A percentile compares a stretch with the other conserved stretches of the same genome.
Conservation (phyloP, 164 flowering plant genomes). For the Vitis riparia region DNA sequence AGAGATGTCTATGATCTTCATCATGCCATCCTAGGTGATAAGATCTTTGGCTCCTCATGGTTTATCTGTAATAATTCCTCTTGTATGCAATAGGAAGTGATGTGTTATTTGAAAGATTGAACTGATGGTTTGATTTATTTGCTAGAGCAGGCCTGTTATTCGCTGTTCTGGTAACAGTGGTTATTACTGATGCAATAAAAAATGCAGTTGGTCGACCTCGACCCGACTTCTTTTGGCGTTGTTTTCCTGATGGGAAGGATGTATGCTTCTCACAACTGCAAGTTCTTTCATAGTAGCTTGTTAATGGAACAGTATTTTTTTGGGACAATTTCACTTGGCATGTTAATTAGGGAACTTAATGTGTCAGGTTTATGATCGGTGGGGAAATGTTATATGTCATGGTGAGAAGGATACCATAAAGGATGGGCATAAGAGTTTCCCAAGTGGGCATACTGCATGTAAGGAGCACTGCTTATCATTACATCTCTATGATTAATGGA, state of each 20-base stretch:
- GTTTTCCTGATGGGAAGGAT: slow-evolving; percentile 80
- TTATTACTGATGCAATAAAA: slow-evolving; percentile 66
- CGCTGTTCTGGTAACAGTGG: slow-evolving; percentile 55
- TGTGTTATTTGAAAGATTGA: background rate
- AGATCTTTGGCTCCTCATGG: background rate
- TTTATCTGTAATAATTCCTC: background rate
- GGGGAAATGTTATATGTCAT: slow-evolving; percentile 58
- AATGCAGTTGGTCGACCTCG: slow-evolving; percentile 80
- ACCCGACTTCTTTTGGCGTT: slow-evolving; percentile 87
- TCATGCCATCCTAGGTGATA: slow-evolving; percentile 64
- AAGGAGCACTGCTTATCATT: slow-evolving; percentile 5
- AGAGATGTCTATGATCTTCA: slow-evolving; percentile 80
- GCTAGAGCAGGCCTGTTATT: slow-evolving; percentile 54
- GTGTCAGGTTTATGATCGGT: slow-evolving; percentile 49
- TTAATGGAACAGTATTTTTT: background rate
- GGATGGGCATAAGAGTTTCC: slow-evolving; percentile 69
- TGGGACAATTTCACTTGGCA: background rate
- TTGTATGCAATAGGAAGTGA: background rate
- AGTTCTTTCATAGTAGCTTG: background rate
- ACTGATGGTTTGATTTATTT: slow-evolving; percentile 5
- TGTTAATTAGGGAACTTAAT: background rate
- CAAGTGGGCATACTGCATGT: slow-evolving; percentile 75
- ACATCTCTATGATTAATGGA: no score
- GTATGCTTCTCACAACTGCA: slow-evolving; percentile 30
- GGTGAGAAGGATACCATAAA: slow-evolving; percentile 39